Base-by-base conservation (phyloP, 495 filamentous ascomycete genomes). In the Aspergillus conjunctus region DNA sequence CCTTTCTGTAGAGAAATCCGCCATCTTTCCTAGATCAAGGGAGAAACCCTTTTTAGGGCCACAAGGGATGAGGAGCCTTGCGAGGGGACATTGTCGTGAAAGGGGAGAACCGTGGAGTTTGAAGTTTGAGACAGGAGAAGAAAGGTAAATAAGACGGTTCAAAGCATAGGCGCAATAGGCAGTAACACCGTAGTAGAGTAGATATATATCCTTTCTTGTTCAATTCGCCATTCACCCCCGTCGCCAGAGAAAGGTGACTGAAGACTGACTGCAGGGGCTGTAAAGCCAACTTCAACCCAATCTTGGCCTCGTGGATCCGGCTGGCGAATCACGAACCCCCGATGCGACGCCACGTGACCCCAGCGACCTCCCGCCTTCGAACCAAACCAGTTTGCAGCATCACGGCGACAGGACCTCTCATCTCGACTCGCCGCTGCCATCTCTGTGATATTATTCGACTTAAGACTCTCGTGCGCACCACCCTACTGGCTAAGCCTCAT, bases 361-460 rank as follows among this genome's bases (percentile, higher is more conserved):
- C 59, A 64, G 26, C 55, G 54, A 72, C 76, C 63, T 77, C 73
- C 71, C 73, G 74, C 77, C 71, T 72, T 75, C 67, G 72, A 62
- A 73, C 71, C 72, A 72, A 77, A 74, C 73, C 70, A 57, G 65
- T 72, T 71, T 61, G 60, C 64, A 71, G 60, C 62, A 69, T 73
- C 72, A 61, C 51, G 52, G 49, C 51, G 49, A 60, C 58, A 54
- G 58, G 7, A 58, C 48, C 57, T 51, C 59, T 61, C 62, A 49
- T 58, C 66, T 64, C 59, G 46, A 59, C 67, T 31, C 52, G 58
- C 52, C 45, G 48, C 26, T 58, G 64, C 37, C 51, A 33, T 51
- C 61, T 64, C 65, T 67, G 55, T 57, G 60, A 54, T 62, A 46
- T 68, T 58, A n/a, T 50, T 44, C 56, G 51, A 43, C 30, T 45